These are phyloP conservation scores for Rhododendron molle DNA, from an alignment of 148 eudicot genomes.

Conservation along the genomic window DNA sequence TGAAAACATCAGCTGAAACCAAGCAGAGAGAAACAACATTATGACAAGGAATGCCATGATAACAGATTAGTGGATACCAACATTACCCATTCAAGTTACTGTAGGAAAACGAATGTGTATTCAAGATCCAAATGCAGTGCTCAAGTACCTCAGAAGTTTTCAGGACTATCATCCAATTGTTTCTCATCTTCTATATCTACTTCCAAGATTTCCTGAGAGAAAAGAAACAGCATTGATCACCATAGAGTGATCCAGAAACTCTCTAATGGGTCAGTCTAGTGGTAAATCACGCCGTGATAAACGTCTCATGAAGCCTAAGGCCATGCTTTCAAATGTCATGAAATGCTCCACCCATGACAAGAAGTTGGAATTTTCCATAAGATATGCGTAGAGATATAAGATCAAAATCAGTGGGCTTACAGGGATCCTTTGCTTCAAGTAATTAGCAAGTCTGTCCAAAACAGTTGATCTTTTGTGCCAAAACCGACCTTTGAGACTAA, in stretches of 20 bases:
- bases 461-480: constrained; percentile 73
- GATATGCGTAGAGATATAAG: not conserved
- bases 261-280: not conserved
- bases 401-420: constrained; percentile 26
- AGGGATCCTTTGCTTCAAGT: constrained; percentile 82
- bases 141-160: constrained; percentile 39
- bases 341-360: not conserved
- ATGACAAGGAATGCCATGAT: not conserved
- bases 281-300: not conserved
- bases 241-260: not conserved
- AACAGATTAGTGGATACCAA: not conserved
- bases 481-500: constrained; percentile 74
- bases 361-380: not conserved
- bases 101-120: not conserved
- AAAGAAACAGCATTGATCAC: not conserved
- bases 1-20: not conserved
- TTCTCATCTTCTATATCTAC: constrained; percentile 96
- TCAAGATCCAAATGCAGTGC: not conserved
- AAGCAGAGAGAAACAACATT: not conserved
- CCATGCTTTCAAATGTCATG: not conserved
- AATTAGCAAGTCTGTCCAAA: constrained; percentile 73
- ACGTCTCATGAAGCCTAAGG: not conserved
- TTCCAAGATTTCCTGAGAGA: constrained; percentile 62
- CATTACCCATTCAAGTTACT: not conserved
- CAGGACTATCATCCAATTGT: constrained; percentile 93